Base-by-base conservation (phyloP, 2,329 filamentous ascomycete species). In the Uncinocarpus reesii region DNA sequence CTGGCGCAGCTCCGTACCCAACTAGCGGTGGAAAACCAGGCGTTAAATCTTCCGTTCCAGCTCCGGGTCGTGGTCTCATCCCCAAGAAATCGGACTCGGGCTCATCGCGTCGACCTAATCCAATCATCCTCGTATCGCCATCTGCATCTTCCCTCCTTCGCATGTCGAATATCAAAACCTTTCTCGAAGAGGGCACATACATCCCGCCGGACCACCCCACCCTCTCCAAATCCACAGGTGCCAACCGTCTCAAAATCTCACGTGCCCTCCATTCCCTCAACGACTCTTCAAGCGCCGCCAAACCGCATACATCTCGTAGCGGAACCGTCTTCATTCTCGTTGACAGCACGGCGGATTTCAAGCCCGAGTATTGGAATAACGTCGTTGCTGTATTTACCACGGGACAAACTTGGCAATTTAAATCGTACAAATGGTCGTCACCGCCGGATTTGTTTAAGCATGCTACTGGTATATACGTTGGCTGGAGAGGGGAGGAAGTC, bases 361-460 rank as follows among this genome's bases (percentile, higher is more conserved):
- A 95, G 65, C 92, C 92, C 0, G 89, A 96, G 63, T 95, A 96
- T 72, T 98, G 92, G 92, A 83, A 83, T 60, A 82, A 89, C 44
- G 84, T 98, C 5, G 92, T 95, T 1, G 92, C 86, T 10, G 89
- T 98, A 49, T 96, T 98, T 70, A 98, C 92, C 0, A 98, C 92
- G 0, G 92, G 92, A 28, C 92, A 98, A 70, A 81, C 84, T 7
- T 98, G 92, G 92, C 92, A 98, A 69, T 98, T 98, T 71, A 95
- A 95, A 70, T 85, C 81, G 57, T 98, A 98, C 77, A 95, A 94
- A 68, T 98, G 92, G 87, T 83, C 83, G 57, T 83, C 84, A 48
- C 86, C 92, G 0, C 77, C 81, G 11, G 92, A 96, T 61, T 74
- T 98, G 42, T 98, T 98, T 71, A 80, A 81, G 56, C 86, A 95